phyloP scores from a whole-genome alignment of 306 rosid genomes.

The Vigna hirtella region DNA sequence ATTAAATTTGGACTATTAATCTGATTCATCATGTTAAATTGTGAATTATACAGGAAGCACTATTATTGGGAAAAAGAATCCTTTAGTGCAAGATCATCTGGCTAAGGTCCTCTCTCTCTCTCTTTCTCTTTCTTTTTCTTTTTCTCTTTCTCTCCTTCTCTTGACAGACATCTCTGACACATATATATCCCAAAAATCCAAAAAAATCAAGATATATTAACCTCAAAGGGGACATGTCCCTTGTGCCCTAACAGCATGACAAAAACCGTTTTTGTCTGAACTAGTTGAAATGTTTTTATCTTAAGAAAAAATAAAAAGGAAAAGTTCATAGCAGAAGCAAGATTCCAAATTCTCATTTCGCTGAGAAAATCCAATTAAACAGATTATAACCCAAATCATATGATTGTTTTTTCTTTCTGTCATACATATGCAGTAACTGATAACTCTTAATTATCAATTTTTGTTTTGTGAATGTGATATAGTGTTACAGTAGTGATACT shows the following conservation, averaged over 20 bases:
- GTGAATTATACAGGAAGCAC: constrained; percentile 41
- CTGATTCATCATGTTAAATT: constrained; percentile 12
- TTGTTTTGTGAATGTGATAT: neutral
- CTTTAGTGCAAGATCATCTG: constrained; percentile 26
- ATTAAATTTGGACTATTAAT: neutral
- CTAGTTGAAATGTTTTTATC: constrained; percentile 8
- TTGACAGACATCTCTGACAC: neutral
- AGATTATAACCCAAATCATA: neutral
- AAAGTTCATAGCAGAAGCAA: constrained; percentile 2
- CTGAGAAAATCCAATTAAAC: neutral
- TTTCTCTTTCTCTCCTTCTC: no score
- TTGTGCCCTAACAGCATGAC: constrained; percentile 38
- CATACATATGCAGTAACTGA: neutral
- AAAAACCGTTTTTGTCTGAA: neutral
- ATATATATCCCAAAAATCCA: neutral
- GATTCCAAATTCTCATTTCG: constrained; percentile 12
- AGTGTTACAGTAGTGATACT: neutral
- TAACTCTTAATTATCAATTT: neutral
- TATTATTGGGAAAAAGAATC: constrained; percentile 28
- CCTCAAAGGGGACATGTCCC: neutral
- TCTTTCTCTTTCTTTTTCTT: neutral
- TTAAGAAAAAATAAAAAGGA: neutral
- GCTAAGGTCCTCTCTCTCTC: constrained; percentile 40
- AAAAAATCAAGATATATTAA: neutral
- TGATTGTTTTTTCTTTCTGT: neutral